A percentile compares a stretch with the other conserved stretches of the same genome.
Evolutionary conservation across 2,329 filamentous ascomycete genomes (phyloP).

Genomic region (Curvularia hawaiiensis): DNA sequence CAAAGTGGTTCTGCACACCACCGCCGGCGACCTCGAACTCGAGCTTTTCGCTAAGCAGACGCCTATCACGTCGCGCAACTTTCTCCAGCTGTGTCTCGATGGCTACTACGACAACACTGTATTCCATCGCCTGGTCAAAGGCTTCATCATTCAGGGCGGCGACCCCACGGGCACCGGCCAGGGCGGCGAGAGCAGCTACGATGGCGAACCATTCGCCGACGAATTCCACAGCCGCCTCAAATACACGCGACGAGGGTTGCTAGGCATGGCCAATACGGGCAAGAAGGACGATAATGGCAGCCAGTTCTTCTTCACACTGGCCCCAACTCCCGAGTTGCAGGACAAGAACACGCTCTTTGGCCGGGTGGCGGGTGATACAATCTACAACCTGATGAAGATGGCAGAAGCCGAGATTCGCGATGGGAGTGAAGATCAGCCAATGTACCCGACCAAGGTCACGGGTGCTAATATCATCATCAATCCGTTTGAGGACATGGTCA

Average conservation of each 20-base stretch:
- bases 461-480: conserved; percentile 78
- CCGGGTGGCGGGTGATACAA: conserved; percentile 87
- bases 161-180: conserved; percentile 92
- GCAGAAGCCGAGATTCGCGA: conserved; percentile 79
- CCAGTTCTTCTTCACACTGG: conserved; percentile 96
- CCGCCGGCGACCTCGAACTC: conserved; percentile 83
- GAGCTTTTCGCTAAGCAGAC: conserved; percentile 96
- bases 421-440: conserved; percentile 79
- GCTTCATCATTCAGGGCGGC: conserved; percentile 92
- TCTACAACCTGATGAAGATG: conserved; percentile 95
- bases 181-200: conserved; percentile 91
- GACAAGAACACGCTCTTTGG: conserved; percentile 95
- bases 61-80: conserved; percentile 90
- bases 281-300: conserved; percentile 81
- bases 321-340: conserved; percentile 79
- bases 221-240: conserved; percentile 92
- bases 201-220: conserved; percentile 80
- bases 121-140: conserved; percentile 90
- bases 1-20: conserved; percentile 89
- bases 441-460: conserved; percentile 83
- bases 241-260: conserved; percentile 85
- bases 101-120: conserved; percentile 94
- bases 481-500: conserved; percentile 81
- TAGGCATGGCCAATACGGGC: conserved; percentile 96
- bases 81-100: conserved; percentile 91